phyloP scores from a whole-genome alignment of 116 monocot species.

The Trichopus zeylanicus region DNA sequence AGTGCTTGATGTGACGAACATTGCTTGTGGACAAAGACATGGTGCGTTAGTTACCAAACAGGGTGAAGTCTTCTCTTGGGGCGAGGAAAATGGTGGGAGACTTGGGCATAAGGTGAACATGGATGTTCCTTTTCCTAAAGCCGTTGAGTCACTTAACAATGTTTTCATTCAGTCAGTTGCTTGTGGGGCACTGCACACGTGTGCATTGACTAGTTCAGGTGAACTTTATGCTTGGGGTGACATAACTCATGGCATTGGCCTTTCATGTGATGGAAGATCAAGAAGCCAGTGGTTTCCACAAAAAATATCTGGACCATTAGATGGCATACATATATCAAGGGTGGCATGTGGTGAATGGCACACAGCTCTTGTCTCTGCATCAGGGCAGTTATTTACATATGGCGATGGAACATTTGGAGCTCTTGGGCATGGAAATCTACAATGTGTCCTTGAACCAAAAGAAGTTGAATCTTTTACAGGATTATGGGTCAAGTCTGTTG shows the following conservation, averaged over 20 bases:
- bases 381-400: constrained; percentile 67
- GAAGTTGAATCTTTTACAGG: constrained; percentile 75
- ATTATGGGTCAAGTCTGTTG: constrained; percentile 73
- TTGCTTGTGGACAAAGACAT: constrained; percentile 66
- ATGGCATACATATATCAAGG: constrained; percentile 34
- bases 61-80: constrained; percentile 84
- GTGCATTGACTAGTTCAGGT: constrained; percentile 64
- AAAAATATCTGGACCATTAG: constrained; percentile 35
- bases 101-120: constrained; percentile 63
- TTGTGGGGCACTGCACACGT: constrained; percentile 55
- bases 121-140: constrained; percentile 54
- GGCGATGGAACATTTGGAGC: constrained; percentile 90
- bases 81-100: constrained; percentile 56
- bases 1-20: constrained; percentile 39
- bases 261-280: constrained; percentile 10
- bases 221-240: constrained; percentile 82
- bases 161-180: constrained; percentile 28
- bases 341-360: constrained; percentile 95
- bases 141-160: constrained; percentile 52
- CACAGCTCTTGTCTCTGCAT: constrained; percentile 59
- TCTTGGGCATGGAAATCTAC: constrained; percentile 72
- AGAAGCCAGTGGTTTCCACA: constrained; percentile 76
- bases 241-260: constrained; percentile 8
- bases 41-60: constrained; percentile 70
- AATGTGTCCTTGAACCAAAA: constrained; percentile 55